Evolutionary conservation across 1,284 basidiomycete species (phyloP).

Genomic region (Austropuccinia psidii): DNA sequence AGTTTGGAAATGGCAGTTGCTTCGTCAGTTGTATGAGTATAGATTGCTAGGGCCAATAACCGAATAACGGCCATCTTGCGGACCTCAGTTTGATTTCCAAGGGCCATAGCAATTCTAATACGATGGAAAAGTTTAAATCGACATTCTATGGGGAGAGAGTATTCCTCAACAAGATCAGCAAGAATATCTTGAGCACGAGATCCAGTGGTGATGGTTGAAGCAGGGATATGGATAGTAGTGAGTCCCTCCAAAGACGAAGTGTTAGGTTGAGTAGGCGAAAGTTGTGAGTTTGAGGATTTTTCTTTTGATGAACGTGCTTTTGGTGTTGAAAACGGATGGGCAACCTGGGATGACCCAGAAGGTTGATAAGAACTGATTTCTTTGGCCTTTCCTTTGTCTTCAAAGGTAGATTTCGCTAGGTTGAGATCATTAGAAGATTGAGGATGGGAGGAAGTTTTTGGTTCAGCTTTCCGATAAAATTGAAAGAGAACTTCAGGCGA

Average conservation of each 20-base stretch:
- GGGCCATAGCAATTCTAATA: conserved; percentile 66
- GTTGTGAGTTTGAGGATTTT: neutral
- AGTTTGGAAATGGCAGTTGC: conserved; percentile 67
- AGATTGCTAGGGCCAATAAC: conserved; percentile 80
- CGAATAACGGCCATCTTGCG: conserved; percentile 74
- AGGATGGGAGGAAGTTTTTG: neutral
- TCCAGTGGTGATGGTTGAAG: conserved; percentile 7
- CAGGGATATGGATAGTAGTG: conserved; percentile 18
- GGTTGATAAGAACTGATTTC: conserved; percentile 41
- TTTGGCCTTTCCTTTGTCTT: conserved; percentile 38
- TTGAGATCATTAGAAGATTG: neutral
- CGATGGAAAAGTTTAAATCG: conserved; percentile 83
- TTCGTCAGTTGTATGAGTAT: conserved; percentile 56
- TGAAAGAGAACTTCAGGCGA: conserved; percentile 23
- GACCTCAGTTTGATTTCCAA: conserved; percentile 59
- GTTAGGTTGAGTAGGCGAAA: neutral
- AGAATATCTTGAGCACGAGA: conserved; percentile 54
- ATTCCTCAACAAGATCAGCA: conserved; percentile 62
- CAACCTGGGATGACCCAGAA: conserved; percentile 37
- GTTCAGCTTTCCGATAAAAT: conserved; percentile 34
- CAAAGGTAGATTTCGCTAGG: neutral
- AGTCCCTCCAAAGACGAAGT: conserved; percentile 13
- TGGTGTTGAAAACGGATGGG: conserved; percentile 6
- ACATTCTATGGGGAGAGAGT: conserved; percentile 70
- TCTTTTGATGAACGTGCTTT: conserved; percentile 26